Base-by-base conservation (phyloP, 2,329 filamentous ascomycete species). In the Clonostachys sp. region DNA sequence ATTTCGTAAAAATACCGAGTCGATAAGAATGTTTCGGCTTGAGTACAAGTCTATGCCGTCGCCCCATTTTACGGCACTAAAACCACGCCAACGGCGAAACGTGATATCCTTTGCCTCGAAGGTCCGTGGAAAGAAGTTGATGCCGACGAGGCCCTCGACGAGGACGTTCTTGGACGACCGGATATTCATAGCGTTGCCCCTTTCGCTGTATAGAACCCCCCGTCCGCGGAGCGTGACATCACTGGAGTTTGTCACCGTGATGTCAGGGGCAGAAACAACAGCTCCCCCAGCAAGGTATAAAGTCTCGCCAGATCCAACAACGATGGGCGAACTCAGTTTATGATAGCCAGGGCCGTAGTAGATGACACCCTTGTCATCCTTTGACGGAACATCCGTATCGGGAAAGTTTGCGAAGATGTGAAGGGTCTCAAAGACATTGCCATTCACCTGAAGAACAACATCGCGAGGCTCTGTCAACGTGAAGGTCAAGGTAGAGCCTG, bases 1-100 rank as follows among this genome's bases (percentile, higher is more conserved):
- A 43, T 60, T 66, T 8, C 64, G 56, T 48, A 67, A 45, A 46
- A 67, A 66, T 41, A 56, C 53, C 7, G 52, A 55, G 9, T 66
- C 56, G 6, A 61, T 52, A 2, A 58, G 48, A 3, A 58, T 42
- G 41, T 59, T 49, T 34, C 51, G 44, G 46, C 49, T 52, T 41
- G 53, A 55, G 51, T 51, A 58, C 38, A 57, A 18, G 41, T 59
- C 57, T 12, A 59, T 46, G n/a, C 57, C 57, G 42, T 59, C 57
- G 20, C 57, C 57, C 48, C 52, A 55, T 7, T 43, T 17, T 24
- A 42, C 45, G 20, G 46, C 48, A 43, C 48, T 55, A 45, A 57
- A 45, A 33, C 45, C 48, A 13, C 53, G 45, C 12, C 49, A 46
- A 12, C 50, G 49, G 35, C 41, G 45, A 20, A 59, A 46, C 2